phyloP scores from a whole-genome alignment of 2,329 filamentous ascomycete genomes.

The Chalaropsis thielavioides region DNA sequence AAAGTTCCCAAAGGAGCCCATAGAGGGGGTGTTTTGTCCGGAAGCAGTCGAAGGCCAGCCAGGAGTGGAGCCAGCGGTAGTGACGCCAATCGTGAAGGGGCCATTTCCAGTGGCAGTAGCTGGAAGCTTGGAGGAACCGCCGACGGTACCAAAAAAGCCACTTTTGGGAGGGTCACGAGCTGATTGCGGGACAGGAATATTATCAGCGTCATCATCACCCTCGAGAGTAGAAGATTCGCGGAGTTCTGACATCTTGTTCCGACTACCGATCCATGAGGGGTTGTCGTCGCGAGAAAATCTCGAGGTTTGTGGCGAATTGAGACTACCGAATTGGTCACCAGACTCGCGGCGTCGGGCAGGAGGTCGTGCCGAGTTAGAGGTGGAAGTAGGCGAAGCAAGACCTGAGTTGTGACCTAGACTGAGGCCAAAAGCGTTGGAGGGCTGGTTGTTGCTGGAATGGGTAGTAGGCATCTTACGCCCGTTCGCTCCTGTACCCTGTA shows the following conservation, averaged over 20 bases:
- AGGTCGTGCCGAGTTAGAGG: slow-evolving; percentile 59
- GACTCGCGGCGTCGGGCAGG: slow-evolving; percentile 73
- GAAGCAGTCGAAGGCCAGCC: slow-evolving; percentile 37
- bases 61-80: slow-evolving; percentile 29
- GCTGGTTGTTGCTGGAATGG: slow-evolving; percentile 42
- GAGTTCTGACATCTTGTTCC: slow-evolving; percentile 24
- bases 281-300: slow-evolving; percentile 50
- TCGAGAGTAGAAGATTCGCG: slow-evolving; percentile 36
- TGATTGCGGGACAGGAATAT: slow-evolving; percentile 19
- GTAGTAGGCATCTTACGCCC: slow-evolving; percentile 75
- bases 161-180: slow-evolving; percentile 15
- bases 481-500: slow-evolving; percentile 40
- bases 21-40: slow-evolving; percentile 32
- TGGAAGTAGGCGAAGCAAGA: slow-evolving; percentile 28
- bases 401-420: slow-evolving; percentile 32
- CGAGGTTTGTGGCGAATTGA: slow-evolving; percentile 46
- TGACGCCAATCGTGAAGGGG: slow-evolving; percentile 29
- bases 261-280: slow-evolving; percentile 43
- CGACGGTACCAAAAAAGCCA: slow-evolving; percentile 15
- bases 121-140: slow-evolving; percentile 7
- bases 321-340: slow-evolving; percentile 43
- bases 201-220: slow-evolving; percentile 31
- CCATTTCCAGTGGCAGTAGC: slow-evolving; percentile 7
- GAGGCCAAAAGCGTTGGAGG: slow-evolving; percentile 31
- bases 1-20: slow-evolving; percentile 86